A percentile compares a stretch with the other conserved stretches of the same genome.
phyloP scores from a whole-genome alignment of 2,329 filamentous ascomycete species.

The Aspergillus arachidicola region DNA sequence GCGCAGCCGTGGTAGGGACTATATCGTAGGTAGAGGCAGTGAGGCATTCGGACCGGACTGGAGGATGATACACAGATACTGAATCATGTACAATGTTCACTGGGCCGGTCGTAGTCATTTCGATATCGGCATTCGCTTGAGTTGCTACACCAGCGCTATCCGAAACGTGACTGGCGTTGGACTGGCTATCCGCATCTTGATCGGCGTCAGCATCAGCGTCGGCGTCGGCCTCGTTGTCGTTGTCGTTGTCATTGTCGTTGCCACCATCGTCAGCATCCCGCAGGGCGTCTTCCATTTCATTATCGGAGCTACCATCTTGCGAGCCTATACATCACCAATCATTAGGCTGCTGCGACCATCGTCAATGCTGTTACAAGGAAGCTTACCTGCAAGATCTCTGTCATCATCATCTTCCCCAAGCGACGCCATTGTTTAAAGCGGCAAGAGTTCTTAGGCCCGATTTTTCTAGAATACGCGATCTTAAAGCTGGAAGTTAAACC shows the following conservation, averaged over 20 bases:
- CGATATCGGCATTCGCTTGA: constrained; percentile 51
- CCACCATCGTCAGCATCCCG: constrained; percentile 46
- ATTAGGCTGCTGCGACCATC: constrained; percentile 9
- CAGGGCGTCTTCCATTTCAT: constrained; percentile 51
- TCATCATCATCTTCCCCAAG: constrained; percentile 46
- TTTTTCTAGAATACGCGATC: background rate
- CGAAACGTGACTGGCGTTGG: constrained; percentile 44
- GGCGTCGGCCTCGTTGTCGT: constrained; percentile 38
- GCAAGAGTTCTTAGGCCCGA: too few species aligned
- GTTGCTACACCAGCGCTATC: constrained; percentile 37
- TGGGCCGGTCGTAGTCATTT: constrained; percentile 50
- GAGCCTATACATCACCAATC: constrained; percentile 39
- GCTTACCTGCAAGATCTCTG: constrained; percentile 43
- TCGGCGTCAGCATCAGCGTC: constrained; percentile 32
- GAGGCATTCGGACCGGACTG: constrained; percentile 75
- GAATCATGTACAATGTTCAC: constrained; percentile 35
- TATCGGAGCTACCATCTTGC: constrained; percentile 52
- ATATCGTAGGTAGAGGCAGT: constrained; percentile 87
- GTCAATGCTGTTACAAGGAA: background rate
- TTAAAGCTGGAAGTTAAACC: background rate
- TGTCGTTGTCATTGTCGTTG: constrained; percentile 43
- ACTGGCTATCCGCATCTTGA: constrained; percentile 42
- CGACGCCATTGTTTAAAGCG: constrained; percentile 31
- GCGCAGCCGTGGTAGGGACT: constrained; percentile 93
- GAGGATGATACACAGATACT: constrained; percentile 57